These are phyloP conservation scores for Fonsecaea monophora DNA, from an alignment of 2,329 filamentous ascomycete species.

Conservation along the genomic window DNA sequence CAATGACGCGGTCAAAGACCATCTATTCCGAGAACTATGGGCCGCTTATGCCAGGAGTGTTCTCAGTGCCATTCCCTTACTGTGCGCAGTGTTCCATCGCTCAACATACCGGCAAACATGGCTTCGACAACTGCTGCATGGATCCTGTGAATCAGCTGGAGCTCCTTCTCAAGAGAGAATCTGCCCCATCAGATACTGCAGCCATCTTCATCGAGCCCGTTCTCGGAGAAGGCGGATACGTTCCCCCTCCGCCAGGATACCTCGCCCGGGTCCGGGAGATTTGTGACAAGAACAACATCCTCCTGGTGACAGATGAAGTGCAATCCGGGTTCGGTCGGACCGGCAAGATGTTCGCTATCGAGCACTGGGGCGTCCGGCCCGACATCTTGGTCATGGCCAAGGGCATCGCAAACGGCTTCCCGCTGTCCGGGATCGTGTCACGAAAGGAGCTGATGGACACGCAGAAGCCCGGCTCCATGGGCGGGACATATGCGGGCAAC, in stretches of 20 bases:
- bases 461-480: conserved; percentile 48
- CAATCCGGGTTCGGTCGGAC: conserved; percentile 54
- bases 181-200: conserved; percentile 46
- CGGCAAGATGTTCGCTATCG: conserved; percentile 53
- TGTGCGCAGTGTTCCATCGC: conserved; percentile 48
- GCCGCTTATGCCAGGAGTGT: conserved; percentile 50
- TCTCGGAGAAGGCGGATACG: conserved; percentile 48
- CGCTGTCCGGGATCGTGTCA: conserved; percentile 41
- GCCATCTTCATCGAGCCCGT: conserved; percentile 48
- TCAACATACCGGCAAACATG: conserved; percentile 42
- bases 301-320: conserved; percentile 54
- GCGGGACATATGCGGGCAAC: conserved; percentile 49
- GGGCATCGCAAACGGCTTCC: conserved; percentile 43
- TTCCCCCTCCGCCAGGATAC: conserved; percentile 44
- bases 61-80: conserved; percentile 49
- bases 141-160: conserved; percentile 47
- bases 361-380: conserved; percentile 52
- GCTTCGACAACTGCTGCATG: conserved; percentile 50
- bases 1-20: conserved; percentile 48
- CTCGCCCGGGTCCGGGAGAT: conserved; percentile 49
- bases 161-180: conserved; percentile 46
- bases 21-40: conserved; percentile 46
- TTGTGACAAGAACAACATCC: conserved; percentile 53
- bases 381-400: conserved; percentile 53
- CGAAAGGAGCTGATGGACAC: conserved; percentile 49